Evolutionary conservation across 768 basidiomycete genomes (phyloP).

Genomic region (Leccinum subgranulosum): DNA sequence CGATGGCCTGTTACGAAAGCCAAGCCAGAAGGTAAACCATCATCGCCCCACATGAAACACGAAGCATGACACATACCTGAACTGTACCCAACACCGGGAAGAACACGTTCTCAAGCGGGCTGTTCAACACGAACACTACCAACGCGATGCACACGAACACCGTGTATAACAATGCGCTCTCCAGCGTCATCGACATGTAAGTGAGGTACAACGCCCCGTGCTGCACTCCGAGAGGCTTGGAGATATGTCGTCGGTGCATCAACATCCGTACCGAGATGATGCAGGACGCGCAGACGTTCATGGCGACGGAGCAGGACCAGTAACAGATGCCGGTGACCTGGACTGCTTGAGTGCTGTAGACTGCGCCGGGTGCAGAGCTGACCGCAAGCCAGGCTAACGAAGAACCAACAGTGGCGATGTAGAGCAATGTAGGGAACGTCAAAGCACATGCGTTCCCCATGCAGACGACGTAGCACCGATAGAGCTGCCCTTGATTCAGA

Average conservation of each 20-base stretch:
- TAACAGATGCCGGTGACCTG: slow-evolving; percentile 13
- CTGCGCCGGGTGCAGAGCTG: slow-evolving; percentile 8
- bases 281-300: slow-evolving; percentile 14
- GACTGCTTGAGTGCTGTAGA: slow-evolving; percentile 14
- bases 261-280: slow-evolving; percentile 15
- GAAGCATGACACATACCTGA: slow-evolving; percentile 10
- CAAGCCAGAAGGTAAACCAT: neutral
- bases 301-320: slow-evolving; percentile 15
- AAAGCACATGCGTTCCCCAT: slow-evolving; percentile 1
- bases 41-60: neutral
- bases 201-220: slow-evolving; percentile 20
- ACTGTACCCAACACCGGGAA: slow-evolving; percentile 21
- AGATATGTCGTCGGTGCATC: slow-evolving; percentile 17
- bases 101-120: slow-evolving; percentile 23
- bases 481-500: slow-evolving; percentile 10
- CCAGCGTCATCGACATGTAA: slow-evolving; percentile 27
- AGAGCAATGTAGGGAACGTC: slow-evolving; percentile 4
- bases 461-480: slow-evolving; percentile 24
- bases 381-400: slow-evolving; percentile 20
- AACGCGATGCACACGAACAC: slow-evolving; percentile 9
- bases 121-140: slow-evolving; percentile 15
- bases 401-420: slow-evolving; percentile 14
- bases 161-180: slow-evolving; percentile 21
- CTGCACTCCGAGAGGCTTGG: slow-evolving; percentile 3
- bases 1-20: slow-evolving; percentile 8